Conservation (phyloP, 768 basidiomycete genomes). For the Hemileccinum rubropunctum region DNA sequence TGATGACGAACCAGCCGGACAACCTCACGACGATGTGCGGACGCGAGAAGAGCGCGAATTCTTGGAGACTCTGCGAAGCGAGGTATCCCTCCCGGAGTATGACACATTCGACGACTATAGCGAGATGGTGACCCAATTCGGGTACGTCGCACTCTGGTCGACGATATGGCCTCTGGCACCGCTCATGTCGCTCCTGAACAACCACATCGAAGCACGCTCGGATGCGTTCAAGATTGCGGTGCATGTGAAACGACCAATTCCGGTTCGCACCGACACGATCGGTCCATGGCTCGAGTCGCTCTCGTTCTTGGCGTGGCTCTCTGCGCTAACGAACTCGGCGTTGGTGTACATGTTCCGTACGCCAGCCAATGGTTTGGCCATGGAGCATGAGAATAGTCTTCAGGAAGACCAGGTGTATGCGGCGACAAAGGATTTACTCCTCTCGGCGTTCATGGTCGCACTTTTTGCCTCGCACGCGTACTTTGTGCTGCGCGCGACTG, state of each 20-base stretch:
- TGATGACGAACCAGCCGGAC: slow-evolving; percentile 52
- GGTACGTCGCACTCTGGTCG: slow-evolving; percentile 89
- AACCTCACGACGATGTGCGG: slow-evolving; percentile 29
- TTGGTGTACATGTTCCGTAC: slow-evolving; percentile 89
- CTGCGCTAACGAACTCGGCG: slow-evolving; percentile 83
- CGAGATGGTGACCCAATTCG: slow-evolving; percentile 97
- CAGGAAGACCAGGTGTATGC: slow-evolving; percentile 21
- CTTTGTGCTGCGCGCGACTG: slow-evolving; percentile 56
- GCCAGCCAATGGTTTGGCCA: slow-evolving; percentile 16
- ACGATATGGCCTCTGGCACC: slow-evolving; percentile 93
- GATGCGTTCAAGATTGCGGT: slow-evolving; percentile 95
- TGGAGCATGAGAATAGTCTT: slow-evolving; percentile 1
- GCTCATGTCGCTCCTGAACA: slow-evolving; percentile 88
- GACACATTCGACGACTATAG: slow-evolving; percentile 84
- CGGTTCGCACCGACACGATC: slow-evolving; percentile 84
- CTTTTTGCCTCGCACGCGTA: slow-evolving; percentile 88
- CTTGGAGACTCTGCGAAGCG: slow-evolving; percentile 70
- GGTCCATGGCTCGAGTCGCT: slow-evolving; percentile 93
- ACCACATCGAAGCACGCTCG: slow-evolving; percentile 85
- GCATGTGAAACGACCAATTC: slow-evolving; percentile 81
- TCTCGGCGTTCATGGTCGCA: slow-evolving; percentile 69
- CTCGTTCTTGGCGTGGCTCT: slow-evolving; percentile 86
- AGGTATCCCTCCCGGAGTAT: slow-evolving; percentile 80
- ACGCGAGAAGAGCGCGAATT: slow-evolving; percentile 71
- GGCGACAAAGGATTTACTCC: slow-evolving; percentile 49